Conservation (phyloP, 1,284 basidiomycete species). For the Leccinum subrobustum region DNA sequence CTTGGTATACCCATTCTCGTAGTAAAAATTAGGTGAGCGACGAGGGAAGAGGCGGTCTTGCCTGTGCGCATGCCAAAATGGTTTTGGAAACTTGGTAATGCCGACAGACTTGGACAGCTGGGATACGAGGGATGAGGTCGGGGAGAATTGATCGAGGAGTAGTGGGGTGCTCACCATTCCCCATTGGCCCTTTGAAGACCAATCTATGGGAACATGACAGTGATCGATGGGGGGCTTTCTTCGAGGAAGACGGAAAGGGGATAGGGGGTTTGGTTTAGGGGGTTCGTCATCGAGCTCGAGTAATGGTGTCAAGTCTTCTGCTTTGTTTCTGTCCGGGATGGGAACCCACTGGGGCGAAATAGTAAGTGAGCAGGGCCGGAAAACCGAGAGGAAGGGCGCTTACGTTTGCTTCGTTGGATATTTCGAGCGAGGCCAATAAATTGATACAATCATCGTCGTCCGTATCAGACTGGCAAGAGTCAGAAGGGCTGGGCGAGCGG, state of each 20-base stretch:
- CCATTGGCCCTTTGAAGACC: slow-evolving; percentile 17
- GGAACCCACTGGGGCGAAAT: slow-evolving; percentile 24
- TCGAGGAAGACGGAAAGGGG: slow-evolving; percentile 15
- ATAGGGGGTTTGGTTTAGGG: slow-evolving; percentile 1
- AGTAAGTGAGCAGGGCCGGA: slow-evolving; percentile 6
- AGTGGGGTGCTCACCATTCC: slow-evolving; percentile 19
- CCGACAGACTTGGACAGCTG: slow-evolving; percentile 20
- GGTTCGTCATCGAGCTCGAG: slow-evolving; percentile 1
- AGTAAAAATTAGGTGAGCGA: slow-evolving; percentile 23
- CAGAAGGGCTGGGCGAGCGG: slow-evolving; percentile 1
- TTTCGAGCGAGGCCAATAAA: slow-evolving; percentile 27
- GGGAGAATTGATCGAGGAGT: not conserved
- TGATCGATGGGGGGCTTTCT: slow-evolving; percentile 19
- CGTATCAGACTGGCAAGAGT: slow-evolving; percentile 4
- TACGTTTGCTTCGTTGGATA: slow-evolving; percentile 33
- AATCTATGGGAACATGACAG: slow-evolving; percentile 18
- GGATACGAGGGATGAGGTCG: not conserved
- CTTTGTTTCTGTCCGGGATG: slow-evolving; percentile 29
- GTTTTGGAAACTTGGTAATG: slow-evolving; percentile 24
- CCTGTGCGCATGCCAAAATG: slow-evolving; percentile 23
- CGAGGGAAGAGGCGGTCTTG: slow-evolving; percentile 19
- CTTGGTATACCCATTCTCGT: slow-evolving; percentile 28
- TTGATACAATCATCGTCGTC: slow-evolving; percentile 28
- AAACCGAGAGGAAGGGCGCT: not conserved
- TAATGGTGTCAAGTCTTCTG: slow-evolving; percentile 32